Evolutionary conservation across 495 filamentous ascomycete genomes (phyloP).

Genomic region (Durotheca rogersii): DNA sequence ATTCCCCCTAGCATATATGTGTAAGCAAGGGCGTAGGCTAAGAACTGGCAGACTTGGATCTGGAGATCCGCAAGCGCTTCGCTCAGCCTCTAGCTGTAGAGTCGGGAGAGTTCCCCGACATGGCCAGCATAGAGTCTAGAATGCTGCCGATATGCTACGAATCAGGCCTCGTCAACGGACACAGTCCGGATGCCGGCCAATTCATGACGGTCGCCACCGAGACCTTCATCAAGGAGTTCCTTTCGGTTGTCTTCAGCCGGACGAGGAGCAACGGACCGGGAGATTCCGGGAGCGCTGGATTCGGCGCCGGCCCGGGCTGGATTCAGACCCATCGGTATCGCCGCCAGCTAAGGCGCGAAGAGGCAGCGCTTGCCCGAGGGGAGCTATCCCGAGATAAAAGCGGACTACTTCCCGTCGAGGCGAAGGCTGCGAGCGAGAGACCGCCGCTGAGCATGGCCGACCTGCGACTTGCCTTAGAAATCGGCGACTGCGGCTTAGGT

Average conservation of each 20-base stretch:
- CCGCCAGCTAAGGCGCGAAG: conserved; percentile 69
- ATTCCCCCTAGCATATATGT: no score
- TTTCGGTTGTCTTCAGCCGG: conserved; percentile 74
- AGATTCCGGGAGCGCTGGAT: conserved; percentile 54
- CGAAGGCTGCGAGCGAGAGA: conserved; percentile 65
- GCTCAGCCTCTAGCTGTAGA: conserved; percentile 82
- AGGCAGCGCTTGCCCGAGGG: conserved; percentile 63
- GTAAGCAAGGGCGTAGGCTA: no score
- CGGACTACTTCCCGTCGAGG: conserved; percentile 75
- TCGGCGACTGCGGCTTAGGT: conserved; percentile 71
- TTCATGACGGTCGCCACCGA: conserved; percentile 91
- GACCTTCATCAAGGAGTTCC: conserved; percentile 85
- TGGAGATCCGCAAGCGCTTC: conserved; percentile 92
- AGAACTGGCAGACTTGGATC: conserved; percentile 71
- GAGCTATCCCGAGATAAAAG: conserved; percentile 67
- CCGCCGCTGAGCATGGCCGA: conserved; percentile 75
- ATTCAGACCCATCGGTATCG: conserved; percentile 80
- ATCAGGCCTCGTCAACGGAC: conserved; percentile 74
- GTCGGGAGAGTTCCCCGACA: conserved; percentile 89
- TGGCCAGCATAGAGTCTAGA: conserved; percentile 72
- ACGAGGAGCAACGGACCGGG: conserved; percentile 76
- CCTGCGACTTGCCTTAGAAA: conserved; percentile 69
- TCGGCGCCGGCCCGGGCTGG: conserved; percentile 63
- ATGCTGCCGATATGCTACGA: conserved; percentile 97
- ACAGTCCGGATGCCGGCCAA: conserved; percentile 69